Base-by-base conservation (phyloP, 129 eudicot species). In the Heracleum sosnowskyi region DNA sequence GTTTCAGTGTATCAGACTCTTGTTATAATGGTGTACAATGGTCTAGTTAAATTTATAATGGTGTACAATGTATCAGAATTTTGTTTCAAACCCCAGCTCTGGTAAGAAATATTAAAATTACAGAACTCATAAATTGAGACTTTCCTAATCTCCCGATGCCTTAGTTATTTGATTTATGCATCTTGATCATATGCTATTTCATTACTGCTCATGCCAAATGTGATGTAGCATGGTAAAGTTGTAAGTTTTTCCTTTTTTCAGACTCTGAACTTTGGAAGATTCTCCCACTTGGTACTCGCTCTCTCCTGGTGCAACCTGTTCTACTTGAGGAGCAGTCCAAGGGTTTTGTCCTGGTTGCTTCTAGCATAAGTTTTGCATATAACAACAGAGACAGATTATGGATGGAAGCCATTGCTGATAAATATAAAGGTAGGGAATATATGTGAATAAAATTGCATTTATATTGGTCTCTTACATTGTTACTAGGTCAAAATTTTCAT, bases 341-440 rank as follows among this genome's bases (percentile, higher is more conserved):
- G 16, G 97, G 96, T 26, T 89, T 89, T 85, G 84, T 91, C 26
- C 77, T 93, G 85, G 63, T 93, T 88, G 97, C 98, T 74, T 91
- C 98, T 31, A 91, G 84, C 79, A 82, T 85, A 37, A 79, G 76
- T 69, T 93, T 89, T 82, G 97, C 96, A 40, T 93, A 82, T 78
- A 88, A 70, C 76, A 82, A 81, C 71, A 94, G 87, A 83, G 97
- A 94, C 85, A 88, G 80, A 84, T 86, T 87, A 5, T 94, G 96
- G 97, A 87, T 90, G 75, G 78, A 82, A 79, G 92, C 96, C 69
- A 82, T 90, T 82, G 92, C 96, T 73, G 87, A 82, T 80, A 91
- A 90, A 79, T 90, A 86, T 81, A 77, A 79, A 83, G 93, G 91
- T 90, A 79, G 83, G 31, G 62, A 6, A 45, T 28, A 16, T 53